Conservation (phyloP, 208 protist genomes). For the Crithidia acanthocephali region DNA sequence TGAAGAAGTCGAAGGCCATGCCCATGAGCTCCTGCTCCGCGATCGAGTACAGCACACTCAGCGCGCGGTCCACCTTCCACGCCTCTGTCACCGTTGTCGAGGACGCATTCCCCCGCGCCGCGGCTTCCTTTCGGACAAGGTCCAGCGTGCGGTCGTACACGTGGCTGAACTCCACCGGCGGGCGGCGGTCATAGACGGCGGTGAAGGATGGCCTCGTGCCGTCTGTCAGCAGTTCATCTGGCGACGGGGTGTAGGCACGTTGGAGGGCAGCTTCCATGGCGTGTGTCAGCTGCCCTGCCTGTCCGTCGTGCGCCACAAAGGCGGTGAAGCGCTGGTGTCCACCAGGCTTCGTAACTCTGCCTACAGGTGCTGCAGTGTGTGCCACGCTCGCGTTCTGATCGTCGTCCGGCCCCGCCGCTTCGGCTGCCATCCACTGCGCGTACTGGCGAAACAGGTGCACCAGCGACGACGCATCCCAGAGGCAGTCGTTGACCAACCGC, state of each 20-base stretch:
- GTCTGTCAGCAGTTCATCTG: slow-evolving; percentile 3
- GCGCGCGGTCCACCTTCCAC: not conserved
- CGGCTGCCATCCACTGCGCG: slow-evolving; percentile 1
- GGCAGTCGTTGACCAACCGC: slow-evolving; percentile 20
- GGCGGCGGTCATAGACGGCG: slow-evolving; percentile 20
- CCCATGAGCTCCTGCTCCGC: slow-evolving; percentile 26
- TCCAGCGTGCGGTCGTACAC: not conserved
- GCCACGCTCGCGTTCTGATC: not conserved
- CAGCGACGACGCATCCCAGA: slow-evolving; percentile 14
- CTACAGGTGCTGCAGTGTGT: not conserved
- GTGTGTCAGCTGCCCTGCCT: slow-evolving; percentile 6
- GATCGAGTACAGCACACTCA: slow-evolving; percentile 17
- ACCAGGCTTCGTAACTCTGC: not conserved
- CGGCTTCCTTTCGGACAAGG: not conserved
- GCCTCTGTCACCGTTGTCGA: not conserved
- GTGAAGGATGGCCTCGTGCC: slow-evolving; percentile 10
- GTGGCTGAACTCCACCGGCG: not conserved
- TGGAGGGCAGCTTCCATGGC: slow-evolving; percentile 22
- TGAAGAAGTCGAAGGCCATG: slow-evolving; percentile 30
- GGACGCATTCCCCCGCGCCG: not conserved
- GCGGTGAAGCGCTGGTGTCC: not conserved
- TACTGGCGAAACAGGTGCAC: slow-evolving; percentile 19
- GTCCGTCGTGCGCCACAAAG: slow-evolving; percentile 23
- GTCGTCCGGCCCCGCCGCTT: not conserved
- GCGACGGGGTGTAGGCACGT: not conserved